These are phyloP conservation scores for Pelargonium citronellum DNA, from an alignment of 441 rosid genomes.

Conservation along the genomic window DNA sequence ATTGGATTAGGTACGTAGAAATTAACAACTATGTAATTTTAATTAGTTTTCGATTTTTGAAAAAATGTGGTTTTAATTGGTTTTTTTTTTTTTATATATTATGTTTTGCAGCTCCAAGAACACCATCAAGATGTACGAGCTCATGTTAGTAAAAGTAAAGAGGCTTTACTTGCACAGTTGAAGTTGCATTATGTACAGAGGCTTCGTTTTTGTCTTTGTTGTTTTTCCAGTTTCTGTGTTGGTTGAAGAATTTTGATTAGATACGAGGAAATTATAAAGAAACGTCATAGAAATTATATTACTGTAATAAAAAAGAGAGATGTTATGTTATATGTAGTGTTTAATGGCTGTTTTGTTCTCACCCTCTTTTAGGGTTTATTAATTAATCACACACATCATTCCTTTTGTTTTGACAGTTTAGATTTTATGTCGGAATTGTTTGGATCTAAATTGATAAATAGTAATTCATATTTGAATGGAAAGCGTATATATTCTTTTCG, in stretches of 20 bases:
- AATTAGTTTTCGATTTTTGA: not conserved
- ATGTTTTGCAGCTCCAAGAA: conserved; percentile 31
- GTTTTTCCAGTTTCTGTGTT: not conserved
- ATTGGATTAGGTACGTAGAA: conserved; percentile 31
- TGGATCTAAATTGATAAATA: no score
- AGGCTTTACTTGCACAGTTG: not conserved
- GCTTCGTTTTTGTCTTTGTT: conserved; percentile 15
- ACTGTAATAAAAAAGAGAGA: conserved; percentile 14
- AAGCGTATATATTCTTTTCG: no score
- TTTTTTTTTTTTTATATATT: no score
- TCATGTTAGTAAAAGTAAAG: conserved; percentile 16
- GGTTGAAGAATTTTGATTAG: conserved; percentile 21
- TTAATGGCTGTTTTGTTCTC: no score
- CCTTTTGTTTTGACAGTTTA: no score
- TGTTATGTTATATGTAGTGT: no score
- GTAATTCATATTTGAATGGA: no score
- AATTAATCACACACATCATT: no score
- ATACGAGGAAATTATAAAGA: not conserved
- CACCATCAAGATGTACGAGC: conserved; percentile 34
- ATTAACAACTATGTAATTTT: not conserved
- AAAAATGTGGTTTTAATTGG: not conserved
- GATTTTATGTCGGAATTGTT: no score
- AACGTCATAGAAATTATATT: no score
- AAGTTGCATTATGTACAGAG: conserved; percentile 25
- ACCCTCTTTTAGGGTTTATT: no score